Evolutionary conservation across 306 rosid genomes (phyloP), one percentile per base, ranked within the genome.

Genomic region (Acmispon strigosus): DNA sequence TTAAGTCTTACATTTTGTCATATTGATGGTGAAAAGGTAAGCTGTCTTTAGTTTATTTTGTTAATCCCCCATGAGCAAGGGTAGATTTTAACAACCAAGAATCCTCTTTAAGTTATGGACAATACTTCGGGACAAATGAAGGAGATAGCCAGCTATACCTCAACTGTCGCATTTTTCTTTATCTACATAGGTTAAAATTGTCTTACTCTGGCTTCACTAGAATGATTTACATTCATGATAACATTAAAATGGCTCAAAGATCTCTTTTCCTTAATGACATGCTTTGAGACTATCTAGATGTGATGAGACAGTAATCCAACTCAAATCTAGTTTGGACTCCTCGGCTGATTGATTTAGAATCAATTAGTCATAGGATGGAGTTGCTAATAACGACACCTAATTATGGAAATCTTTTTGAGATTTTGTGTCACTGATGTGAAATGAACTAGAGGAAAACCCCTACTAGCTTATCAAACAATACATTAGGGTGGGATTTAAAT

Each of bases 391-490:
- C 78, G 85, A 80, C 69, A 71, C 82, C 87, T 68, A 80, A 63
- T 80, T 80, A 68, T 66, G 78, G 87, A 80, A 80, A 83, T 80
- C 82, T 27, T 77, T 62, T 75, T 4, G 36, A 82, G 87, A 86
- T 83, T 69, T 78, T 68, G 56, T 75, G 87, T 78, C 77, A 58
- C 66, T 43, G 58, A 77, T 72, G 80, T 78, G 87, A 86, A 78
- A 80, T 78, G 76, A 77, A 77, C 85, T 32, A 70, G 72, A 66
- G 76, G 24, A 62, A 73, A 70, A 13, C 42, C 74, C 75, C 78
- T 72, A 64, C 77, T 70, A 70, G 48, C 12, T 32, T 15, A 37
- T 16, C 52, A 73, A 15, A 37, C 59, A 54, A 4, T 27, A 37
- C 66, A 50, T 55, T 37, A 51, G 58, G 64, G 76, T 66, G 77